phyloP scores from a whole-genome alignment of 1,139 yeast species.

The Nadsonia starkeyi-henricii region DNA sequence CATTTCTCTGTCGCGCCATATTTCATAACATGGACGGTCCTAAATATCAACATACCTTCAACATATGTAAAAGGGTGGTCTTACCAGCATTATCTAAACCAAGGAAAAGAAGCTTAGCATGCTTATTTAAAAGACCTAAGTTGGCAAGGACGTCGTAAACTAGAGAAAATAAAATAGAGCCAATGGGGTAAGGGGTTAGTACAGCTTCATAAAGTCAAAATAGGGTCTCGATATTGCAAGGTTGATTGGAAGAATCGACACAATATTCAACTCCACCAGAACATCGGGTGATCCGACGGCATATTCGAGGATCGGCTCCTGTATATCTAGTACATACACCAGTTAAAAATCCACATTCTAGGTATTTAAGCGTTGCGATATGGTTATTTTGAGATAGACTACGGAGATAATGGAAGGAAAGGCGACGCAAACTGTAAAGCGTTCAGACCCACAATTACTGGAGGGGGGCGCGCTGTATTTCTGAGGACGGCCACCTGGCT shows the following conservation, averaged over 20 bases:
- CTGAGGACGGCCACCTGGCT: not conserved
- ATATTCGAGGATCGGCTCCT: not conserved
- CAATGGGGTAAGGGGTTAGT: not conserved
- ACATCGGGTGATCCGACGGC: not conserved
- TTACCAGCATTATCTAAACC: conserved; percentile 99
- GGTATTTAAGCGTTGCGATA: not conserved
- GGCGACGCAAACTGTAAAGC: not conserved
- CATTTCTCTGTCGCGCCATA: not conserved
- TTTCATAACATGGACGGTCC: not conserved
- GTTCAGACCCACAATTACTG: not conserved
- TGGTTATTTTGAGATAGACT: not conserved
- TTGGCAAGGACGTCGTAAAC: conserved; percentile 91
- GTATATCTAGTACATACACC: conserved; percentile 32
- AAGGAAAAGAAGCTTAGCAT: conserved; percentile 86
- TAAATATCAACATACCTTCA: conserved; percentile 32
- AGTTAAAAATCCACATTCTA: conserved; percentile 40
- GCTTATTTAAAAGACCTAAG: conserved; percentile 93
- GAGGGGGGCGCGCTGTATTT: not conserved
- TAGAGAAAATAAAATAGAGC: conserved; percentile 8
- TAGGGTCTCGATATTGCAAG: not conserved
- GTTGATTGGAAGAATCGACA: too few species aligned
- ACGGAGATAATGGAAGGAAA: not conserved
- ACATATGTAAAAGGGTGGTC: conserved; percentile 91
- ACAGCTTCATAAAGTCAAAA: not conserved
- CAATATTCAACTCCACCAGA: too few species aligned